Evolutionary conservation across 345 rosid genomes (phyloP).

Genomic region (Euclidium syriacum): DNA sequence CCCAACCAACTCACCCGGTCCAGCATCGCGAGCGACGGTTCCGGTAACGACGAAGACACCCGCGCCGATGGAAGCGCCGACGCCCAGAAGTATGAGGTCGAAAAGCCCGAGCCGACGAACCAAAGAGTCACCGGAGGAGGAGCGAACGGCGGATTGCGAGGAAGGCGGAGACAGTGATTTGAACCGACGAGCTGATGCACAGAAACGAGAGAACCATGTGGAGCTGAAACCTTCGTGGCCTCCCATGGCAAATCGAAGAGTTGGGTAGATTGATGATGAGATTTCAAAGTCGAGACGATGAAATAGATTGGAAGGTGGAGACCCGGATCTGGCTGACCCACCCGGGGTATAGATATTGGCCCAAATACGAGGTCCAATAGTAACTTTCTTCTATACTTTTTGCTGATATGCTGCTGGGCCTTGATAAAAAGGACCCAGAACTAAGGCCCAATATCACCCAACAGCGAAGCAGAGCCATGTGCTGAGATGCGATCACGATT

Average conservation of each 20-base stretch:
- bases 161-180: conserved; percentile 42
- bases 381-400: too few relatives aligned
- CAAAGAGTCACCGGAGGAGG: conserved; percentile 46
- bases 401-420: too few relatives aligned
- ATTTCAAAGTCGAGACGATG: not conserved
- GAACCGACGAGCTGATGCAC: conserved; percentile 64
- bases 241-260: conserved; percentile 24
- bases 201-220: conserved; percentile 53
- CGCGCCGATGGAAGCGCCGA: conserved; percentile 96
- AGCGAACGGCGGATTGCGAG: conserved; percentile 24
- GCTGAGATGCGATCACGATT: too few relatives aligned
- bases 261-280: not conserved
- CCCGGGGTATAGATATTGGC: not conserved
- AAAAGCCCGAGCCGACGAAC: conserved; percentile 76
- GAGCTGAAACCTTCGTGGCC: conserved; percentile 28
- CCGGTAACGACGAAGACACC: conserved; percentile 96
- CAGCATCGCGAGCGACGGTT: conserved; percentile 91
- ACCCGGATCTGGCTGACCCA: conserved; percentile 1
- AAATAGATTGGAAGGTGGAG: not conserved
- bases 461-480: too few relatives aligned
- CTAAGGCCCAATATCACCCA: too few relatives aligned
- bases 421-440: too few relatives aligned
- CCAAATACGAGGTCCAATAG: not conserved
- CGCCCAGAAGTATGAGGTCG: conserved; percentile 76
- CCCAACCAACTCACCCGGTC: conserved; percentile 86